Conservation (phyloP, 192 early-diverging fungal species). For the Backusella psychrophila region DNA sequence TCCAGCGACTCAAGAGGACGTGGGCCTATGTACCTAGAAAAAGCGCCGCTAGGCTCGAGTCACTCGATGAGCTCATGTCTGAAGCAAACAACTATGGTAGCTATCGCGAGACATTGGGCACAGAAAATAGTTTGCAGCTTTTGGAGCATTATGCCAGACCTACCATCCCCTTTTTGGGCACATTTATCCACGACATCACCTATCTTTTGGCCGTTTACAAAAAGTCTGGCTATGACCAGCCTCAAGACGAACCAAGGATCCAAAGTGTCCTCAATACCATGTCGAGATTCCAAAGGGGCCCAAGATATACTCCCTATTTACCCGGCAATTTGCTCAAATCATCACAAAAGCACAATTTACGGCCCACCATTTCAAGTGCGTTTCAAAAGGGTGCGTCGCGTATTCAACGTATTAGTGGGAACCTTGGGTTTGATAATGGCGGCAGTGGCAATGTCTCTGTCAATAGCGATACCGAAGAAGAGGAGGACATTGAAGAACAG, state of each 20-base stretch:
- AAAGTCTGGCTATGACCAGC: slow-evolving; percentile 17
- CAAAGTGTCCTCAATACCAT: slow-evolving; percentile 61
- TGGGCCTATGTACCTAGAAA: slow-evolving; percentile 72
- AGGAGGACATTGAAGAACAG: not conserved
- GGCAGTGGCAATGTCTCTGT: not conserved
- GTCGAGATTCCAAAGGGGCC: slow-evolving; percentile 58
- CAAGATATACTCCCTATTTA: not conserved
- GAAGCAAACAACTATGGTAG: slow-evolving; percentile 70
- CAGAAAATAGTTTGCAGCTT: slow-evolving; percentile 30
- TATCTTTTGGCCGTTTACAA: slow-evolving; percentile 69
- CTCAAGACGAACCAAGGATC: slow-evolving; percentile 52
- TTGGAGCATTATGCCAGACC: slow-evolving; percentile 46
- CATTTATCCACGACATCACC: slow-evolving; percentile 76
- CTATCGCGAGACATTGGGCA: slow-evolving; percentile 61
- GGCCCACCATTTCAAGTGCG: not conserved
- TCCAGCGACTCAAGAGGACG: slow-evolving; percentile 67
- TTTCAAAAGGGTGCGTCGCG: not conserved
- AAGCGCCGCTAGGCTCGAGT: slow-evolving; percentile 53
- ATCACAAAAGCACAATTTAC: not conserved
- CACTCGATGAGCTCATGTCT: slow-evolving; percentile 57
- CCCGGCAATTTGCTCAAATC: not conserved
- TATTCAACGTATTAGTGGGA: not conserved
- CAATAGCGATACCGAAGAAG: not conserved
- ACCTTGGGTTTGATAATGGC: not conserved
- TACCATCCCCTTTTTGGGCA: slow-evolving; percentile 74